These are phyloP conservation scores for Pseudozyma sp. DNA, from an alignment of 1,284 basidiomycete genomes.

Conservation along the genomic window DNA sequence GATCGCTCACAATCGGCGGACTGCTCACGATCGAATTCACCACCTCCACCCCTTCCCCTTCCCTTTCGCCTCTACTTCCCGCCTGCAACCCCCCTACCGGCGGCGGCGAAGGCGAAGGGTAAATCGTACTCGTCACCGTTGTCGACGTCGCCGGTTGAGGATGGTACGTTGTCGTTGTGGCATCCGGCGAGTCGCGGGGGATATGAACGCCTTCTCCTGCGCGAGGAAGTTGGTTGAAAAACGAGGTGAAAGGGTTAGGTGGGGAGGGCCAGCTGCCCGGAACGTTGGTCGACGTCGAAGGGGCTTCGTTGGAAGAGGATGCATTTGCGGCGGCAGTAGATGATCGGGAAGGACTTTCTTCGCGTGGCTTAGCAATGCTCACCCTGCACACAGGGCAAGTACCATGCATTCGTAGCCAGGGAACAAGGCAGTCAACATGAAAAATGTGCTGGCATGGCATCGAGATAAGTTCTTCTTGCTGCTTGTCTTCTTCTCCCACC, in stretches of 20 bases:
- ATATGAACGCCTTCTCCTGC: constrained; percentile 6
- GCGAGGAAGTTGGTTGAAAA: constrained; percentile 8
- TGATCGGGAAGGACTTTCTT: constrained; percentile 1
- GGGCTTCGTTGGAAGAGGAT: not conserved
- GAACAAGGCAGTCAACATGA: constrained; percentile 61
- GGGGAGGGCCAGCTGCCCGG: constrained; percentile 33
- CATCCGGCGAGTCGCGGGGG: constrained; percentile 5
- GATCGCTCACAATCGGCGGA: constrained; percentile 43
- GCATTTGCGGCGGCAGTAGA: not conserved
- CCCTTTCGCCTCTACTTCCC: too few relatives aligned
- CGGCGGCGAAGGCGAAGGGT: constrained; percentile 6
- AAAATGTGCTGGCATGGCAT: constrained; percentile 62
- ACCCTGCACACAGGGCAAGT: constrained; percentile 63
- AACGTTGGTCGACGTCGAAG: too few relatives aligned
- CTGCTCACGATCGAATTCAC: constrained; percentile 36
- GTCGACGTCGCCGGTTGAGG: constrained; percentile 27
- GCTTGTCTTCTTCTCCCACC: constrained; percentile 33
- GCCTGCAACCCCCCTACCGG: not conserved
- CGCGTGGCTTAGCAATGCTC: constrained; percentile 39
- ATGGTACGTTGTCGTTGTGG: constrained; percentile 19
- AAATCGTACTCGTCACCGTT: constrained; percentile 32
- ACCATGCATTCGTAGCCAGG: constrained; percentile 58
- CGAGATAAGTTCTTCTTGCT: constrained; percentile 52
- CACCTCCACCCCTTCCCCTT: constrained; percentile 4
- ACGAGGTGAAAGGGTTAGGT: constrained; percentile 25